Conservation (phyloP, 106 monocot genomes). For the Acorus calamus region DNA sequence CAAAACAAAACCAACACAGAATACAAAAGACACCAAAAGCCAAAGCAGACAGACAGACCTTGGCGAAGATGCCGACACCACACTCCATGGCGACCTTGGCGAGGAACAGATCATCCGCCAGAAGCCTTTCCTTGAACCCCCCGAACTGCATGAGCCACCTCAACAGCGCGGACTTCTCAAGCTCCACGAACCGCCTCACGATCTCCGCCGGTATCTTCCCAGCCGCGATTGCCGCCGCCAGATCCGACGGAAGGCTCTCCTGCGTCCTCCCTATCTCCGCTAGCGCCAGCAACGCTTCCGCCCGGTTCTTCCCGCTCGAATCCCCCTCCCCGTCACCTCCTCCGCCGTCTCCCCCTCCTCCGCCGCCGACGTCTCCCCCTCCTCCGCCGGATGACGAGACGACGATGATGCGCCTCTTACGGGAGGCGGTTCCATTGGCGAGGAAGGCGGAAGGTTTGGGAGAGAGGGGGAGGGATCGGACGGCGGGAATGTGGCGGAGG, state of each 20-base stretch:
- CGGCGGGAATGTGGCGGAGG: background rate
- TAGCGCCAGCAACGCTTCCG: conserved; percentile 47
- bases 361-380: conserved; percentile 16
- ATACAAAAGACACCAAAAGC: no score
- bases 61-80: conserved; percentile 81
- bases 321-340: conserved; percentile 20
- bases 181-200: conserved; percentile 42
- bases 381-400: conserved; percentile 4
- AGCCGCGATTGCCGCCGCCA: conserved; percentile 49
- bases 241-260: conserved; percentile 58
- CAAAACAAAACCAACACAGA: no score
- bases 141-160: conserved; percentile 72
- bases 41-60: conserved; percentile 18
- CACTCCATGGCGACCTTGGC: conserved; percentile 86
- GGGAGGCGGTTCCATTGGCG: background rate
- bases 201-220: conserved; percentile 53
- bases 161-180: conserved; percentile 59
- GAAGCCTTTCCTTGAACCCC: conserved; percentile 75
- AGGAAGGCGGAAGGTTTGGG: background rate
- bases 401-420: conserved; percentile 8
- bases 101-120: conserved; percentile 83
- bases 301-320: conserved; percentile 32
- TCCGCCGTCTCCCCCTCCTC: conserved; percentile 9
- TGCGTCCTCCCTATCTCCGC: conserved; percentile 40
- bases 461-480: conserved; percentile 2